phyloP scores from a whole-genome alignment of 306 rosid genomes.

The Casuarina glauca region DNA sequence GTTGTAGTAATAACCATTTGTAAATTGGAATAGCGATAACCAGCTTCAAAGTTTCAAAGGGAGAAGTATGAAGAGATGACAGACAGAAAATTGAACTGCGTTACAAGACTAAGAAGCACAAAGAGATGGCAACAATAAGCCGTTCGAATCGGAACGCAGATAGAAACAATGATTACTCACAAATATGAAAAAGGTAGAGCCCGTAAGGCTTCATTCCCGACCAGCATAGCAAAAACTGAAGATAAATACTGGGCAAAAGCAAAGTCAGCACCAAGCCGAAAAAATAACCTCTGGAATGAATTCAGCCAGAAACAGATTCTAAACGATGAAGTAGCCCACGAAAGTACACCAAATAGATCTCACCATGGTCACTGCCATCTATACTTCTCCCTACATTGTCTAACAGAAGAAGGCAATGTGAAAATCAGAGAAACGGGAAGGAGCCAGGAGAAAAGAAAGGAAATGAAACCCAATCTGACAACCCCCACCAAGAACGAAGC shows the following conservation, averaged over 20 bases:
- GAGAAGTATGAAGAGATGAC: background rate
- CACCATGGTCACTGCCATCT: background rate
- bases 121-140: background rate
- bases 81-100: background rate
- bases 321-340: constrained; percentile 19
- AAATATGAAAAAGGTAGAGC: background rate
- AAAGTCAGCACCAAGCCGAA: background rate
- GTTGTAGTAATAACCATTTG: constrained; percentile 10
- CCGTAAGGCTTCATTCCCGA: background rate
- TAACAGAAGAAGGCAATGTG: background rate
- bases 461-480: constrained; percentile 3
- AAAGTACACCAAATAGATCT: constrained; percentile 9
- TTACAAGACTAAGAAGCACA: background rate
- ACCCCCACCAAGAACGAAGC: constrained; percentile 9
- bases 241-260: background rate
- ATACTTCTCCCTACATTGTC: constrained; percentile 2
- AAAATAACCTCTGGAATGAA: background rate
- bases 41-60: background rate
- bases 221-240: background rate
- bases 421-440: constrained; percentile 8
- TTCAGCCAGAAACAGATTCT: background rate
- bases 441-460: background rate
- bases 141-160: background rate
- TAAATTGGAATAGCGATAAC: background rate
- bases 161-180: background rate